Conservation (phyloP, 1,284 basidiomycete species). For the Pseudomicrostroma phylloplanum region DNA sequence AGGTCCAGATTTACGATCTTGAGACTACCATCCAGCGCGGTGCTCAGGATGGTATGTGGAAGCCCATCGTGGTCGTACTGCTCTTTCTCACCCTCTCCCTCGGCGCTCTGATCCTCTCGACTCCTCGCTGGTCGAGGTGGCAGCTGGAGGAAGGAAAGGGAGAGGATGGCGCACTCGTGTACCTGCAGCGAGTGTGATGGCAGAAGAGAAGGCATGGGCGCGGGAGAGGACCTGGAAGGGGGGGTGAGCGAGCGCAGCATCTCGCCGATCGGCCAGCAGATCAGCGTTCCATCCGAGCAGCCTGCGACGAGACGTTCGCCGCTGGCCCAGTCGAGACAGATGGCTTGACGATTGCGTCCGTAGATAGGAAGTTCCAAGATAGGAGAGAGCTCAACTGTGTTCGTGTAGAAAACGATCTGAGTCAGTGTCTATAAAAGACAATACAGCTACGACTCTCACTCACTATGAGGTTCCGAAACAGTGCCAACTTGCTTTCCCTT, state of each 20-base stretch:
- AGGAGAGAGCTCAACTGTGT: neutral
- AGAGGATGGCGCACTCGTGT: neutral
- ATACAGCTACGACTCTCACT: neutral
- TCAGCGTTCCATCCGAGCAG: neutral
- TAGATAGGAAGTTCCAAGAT: conserved; percentile 1
- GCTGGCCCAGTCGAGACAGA: neutral
- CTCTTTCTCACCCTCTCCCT: neutral
- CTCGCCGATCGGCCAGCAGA: neutral
- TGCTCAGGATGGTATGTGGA: neutral
- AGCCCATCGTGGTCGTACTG: neutral
- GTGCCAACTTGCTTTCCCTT: neutral
- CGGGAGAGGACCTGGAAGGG: neutral
- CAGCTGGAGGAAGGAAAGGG: neutral
- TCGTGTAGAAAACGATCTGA: neutral
- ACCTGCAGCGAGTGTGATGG: neutral
- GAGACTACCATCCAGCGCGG: neutral
- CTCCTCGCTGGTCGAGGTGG: neutral
- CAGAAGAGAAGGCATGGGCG: neutral
- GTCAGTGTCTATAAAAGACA: neutral
- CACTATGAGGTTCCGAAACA: neutral
- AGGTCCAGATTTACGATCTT: neutral
- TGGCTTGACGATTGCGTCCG: neutral
- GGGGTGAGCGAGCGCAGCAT: neutral
- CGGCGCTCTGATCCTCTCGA: neutral
- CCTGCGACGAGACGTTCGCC: conserved; percentile 6